These are phyloP conservation scores for Cenococcum geophilum DNA, from an alignment of 495 filamentous ascomycete species.

Conservation along the genomic window DNA sequence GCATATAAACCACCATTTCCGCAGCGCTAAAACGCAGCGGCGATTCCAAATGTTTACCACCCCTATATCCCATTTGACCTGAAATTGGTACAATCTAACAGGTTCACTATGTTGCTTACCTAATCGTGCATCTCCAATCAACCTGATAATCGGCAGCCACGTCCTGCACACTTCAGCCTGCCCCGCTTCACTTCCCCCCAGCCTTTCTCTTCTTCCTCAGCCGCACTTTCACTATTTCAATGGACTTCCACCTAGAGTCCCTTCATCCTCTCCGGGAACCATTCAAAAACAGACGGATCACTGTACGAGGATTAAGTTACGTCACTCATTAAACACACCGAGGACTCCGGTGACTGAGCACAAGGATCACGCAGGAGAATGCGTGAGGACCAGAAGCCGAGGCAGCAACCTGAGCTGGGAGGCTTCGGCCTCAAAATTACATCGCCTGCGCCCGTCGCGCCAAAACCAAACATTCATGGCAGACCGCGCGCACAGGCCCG, in stretches of 20 bases:
- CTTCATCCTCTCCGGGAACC: background rate
- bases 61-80: too few relatives aligned
- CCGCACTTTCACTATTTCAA: background rate
- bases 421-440: background rate
- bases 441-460: background rate
- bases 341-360: background rate
- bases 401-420: background rate
- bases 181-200: too few relatives aligned
- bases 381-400: background rate
- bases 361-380: background rate
- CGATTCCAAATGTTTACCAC: too few relatives aligned
- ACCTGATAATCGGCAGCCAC: too few relatives aligned
- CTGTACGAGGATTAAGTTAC: background rate
- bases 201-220: background rate
- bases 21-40: too few relatives aligned
- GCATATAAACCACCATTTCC: too few relatives aligned
- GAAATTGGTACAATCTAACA: too few relatives aligned
- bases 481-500: background rate
- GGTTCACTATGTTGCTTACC: too few relatives aligned
- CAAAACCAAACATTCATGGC: background rate
- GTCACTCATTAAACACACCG: background rate
- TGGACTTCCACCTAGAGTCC: background rate
- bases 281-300: background rate
- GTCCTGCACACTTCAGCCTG: too few relatives aligned
- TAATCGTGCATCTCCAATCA: too few relatives aligned